A percentile compares a stretch with the other conserved stretches of the same genome.
Evolutionary conservation across 2,329 filamentous ascomycete genomes (phyloP).

Genomic region (Blastomyces emzantsi): DNA sequence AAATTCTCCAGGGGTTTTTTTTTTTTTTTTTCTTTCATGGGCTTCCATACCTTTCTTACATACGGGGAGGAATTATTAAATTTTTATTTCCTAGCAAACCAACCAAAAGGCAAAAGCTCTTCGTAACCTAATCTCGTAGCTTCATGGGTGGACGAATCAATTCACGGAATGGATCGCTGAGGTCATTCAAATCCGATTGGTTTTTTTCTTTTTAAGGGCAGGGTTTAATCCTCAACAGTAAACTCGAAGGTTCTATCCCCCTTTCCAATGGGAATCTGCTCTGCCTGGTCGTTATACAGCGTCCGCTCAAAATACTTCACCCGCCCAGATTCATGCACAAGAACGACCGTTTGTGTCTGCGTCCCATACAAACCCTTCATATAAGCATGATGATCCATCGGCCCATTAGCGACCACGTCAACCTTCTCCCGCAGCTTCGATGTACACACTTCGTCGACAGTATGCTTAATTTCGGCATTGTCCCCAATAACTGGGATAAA

Average conservation of each 20-base stretch:
- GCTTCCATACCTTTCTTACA: neutral
- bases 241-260: conserved; percentile 40
- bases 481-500: conserved; percentile 50
- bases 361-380: conserved; percentile 51
- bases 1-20: neutral
- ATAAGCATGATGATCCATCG: conserved; percentile 25
- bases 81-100: neutral
- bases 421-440: conserved; percentile 22
- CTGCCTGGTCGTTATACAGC: conserved; percentile 47
- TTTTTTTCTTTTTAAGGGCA: neutral
- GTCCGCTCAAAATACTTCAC: conserved; percentile 56
- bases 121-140: neutral
- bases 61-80: neutral
- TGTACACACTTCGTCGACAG: conserved; percentile 31
- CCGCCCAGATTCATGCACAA: conserved; percentile 47
- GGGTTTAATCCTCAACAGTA: conserved; percentile 18
- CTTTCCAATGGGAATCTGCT: conserved; percentile 37
- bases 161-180: too few species aligned
- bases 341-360: conserved; percentile 53
- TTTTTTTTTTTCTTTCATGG: neutral
- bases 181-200: too few species aligned
- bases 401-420: conserved; percentile 16
- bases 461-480: conserved; percentile 28
- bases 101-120: neutral
- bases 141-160: neutral